These are phyloP conservation scores for Pseudocercospora macadamiae DNA, from an alignment of 2,329 filamentous ascomycete species.

Conservation along the genomic window DNA sequence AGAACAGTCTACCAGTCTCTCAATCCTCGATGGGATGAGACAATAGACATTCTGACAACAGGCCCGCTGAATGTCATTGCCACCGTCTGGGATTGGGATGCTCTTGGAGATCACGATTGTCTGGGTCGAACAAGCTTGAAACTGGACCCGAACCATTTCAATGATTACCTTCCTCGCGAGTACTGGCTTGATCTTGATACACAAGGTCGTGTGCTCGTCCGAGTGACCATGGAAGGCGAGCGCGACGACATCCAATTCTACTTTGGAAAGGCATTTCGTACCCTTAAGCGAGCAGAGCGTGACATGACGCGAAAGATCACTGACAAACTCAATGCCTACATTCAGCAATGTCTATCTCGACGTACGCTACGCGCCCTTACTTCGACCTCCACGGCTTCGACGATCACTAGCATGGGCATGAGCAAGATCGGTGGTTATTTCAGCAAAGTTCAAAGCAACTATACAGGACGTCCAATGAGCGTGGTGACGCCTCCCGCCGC, in stretches of 20 bases:
- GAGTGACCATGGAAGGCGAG: slow-evolving; percentile 98
- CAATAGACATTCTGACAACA: slow-evolving; percentile 91
- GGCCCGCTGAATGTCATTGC: slow-evolving; percentile 92
- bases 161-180: slow-evolving; percentile 91
- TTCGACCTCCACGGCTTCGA: slow-evolving; percentile 44
- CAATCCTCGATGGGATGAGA: slow-evolving; percentile 96
- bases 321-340: slow-evolving; percentile 95
- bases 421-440: slow-evolving; percentile 70
- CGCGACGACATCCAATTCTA: slow-evolving; percentile 98
- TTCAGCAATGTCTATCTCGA: slow-evolving; percentile 82
- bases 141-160: slow-evolving; percentile 95
- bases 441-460: slow-evolving; percentile 38
- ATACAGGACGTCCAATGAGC: slow-evolving; percentile 41
- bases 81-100: slow-evolving; percentile 98
- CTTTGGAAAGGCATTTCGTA: slow-evolving; percentile 94
- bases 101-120: slow-evolving; percentile 95
- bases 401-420: slow-evolving; percentile 62
- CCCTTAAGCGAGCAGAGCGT: slow-evolving; percentile 90
- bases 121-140: slow-evolving; percentile 96
- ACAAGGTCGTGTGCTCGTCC: slow-evolving; percentile 82
- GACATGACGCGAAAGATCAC: slow-evolving; percentile 99
- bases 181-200: slow-evolving; percentile 98
- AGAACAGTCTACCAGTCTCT: slow-evolving; percentile 87
- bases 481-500: slow-evolving; percentile 24
- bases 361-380: slow-evolving; percentile 77